phyloP scores from a whole-genome alignment of 164 flowering plant species.

The Nymphaea thermarum region DNA sequence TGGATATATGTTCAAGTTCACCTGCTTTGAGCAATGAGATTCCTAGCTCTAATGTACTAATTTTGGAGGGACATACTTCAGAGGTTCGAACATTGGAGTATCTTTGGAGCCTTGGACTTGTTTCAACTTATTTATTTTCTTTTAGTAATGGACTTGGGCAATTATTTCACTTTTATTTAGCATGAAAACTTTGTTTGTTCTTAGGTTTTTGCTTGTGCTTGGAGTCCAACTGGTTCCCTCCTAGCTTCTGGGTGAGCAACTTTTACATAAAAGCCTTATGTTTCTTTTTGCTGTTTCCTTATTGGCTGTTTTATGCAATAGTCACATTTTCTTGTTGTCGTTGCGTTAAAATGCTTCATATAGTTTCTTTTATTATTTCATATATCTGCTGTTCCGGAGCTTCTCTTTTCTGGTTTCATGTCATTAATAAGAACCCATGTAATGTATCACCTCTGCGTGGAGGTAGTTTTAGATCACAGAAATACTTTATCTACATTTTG shows the following conservation, averaged over 20 bases:
- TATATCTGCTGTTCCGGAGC: too few species aligned
- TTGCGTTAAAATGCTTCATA: neutral
- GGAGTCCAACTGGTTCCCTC: constrained; percentile 92
- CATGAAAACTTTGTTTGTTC: neutral
- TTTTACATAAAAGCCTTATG: neutral
- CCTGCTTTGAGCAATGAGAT: constrained; percentile 42
- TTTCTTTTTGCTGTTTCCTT: neutral
- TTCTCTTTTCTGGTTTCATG: too few species aligned
- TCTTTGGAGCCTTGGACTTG: neutral
- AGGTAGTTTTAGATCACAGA: too few species aligned
- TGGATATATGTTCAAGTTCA: constrained; percentile 50
- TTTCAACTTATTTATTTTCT: neutral
- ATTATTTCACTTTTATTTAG: neutral
- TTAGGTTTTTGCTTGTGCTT: constrained; percentile 96
- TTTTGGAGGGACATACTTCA: constrained; percentile 89
- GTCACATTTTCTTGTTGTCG: neutral
- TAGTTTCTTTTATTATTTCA: neutral
- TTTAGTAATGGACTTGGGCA: neutral
- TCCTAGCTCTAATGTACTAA: constrained; percentile 66
- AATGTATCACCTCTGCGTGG: too few species aligned
- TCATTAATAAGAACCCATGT: too few species aligned
- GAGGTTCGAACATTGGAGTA: constrained; percentile 44
- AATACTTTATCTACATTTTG: too few species aligned
- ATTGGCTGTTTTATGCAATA: neutral
- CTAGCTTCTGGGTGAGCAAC: constrained; percentile 88